Conservation (phyloP, 2,329 filamentous ascomycete species). For the Neonectria hederae region DNA sequence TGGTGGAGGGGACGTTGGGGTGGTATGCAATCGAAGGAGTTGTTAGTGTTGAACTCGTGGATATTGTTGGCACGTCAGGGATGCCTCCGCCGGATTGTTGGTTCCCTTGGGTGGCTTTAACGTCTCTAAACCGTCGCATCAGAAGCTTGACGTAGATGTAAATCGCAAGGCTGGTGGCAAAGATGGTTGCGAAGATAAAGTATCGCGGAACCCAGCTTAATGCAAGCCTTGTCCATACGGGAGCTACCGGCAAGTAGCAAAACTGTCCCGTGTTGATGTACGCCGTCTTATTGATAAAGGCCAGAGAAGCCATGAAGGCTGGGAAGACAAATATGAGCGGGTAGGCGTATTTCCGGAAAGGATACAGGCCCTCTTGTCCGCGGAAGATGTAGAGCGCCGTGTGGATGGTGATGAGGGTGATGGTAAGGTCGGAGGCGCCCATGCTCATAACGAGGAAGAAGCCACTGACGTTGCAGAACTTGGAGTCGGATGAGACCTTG, state of each 20-base stretch:
- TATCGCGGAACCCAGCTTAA: conserved; percentile 81
- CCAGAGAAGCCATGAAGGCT: conserved; percentile 66
- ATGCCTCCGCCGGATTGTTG: conserved; percentile 20
- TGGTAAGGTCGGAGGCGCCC: conserved; percentile 75
- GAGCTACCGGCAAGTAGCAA: conserved; percentile 74
- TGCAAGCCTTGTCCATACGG: conserved; percentile 74
- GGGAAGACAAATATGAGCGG: conserved; percentile 66
- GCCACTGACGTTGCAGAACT: conserved; percentile 74
- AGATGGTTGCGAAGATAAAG: conserved; percentile 70
- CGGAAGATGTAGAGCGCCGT: conserved; percentile 77
- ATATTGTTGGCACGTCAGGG: conserved; percentile 20
- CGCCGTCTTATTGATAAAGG: conserved; percentile 67
- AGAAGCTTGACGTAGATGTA: conserved; percentile 70
- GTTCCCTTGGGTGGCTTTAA: conserved; percentile 22
- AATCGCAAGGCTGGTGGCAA: conserved; percentile 73
- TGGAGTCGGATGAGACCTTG: conserved; percentile 58
- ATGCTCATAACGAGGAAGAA: conserved; percentile 74
- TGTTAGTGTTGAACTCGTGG: conserved; percentile 33
- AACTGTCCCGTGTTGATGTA: conserved; percentile 73
- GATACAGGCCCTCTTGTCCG: conserved; percentile 72
- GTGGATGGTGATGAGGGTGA: conserved; percentile 78
- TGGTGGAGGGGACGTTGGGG: conserved; percentile 45
- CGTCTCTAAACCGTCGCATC: conserved; percentile 51
- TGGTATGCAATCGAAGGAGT: conserved; percentile 47
- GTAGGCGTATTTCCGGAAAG: conserved; percentile 70